Conservation (phyloP, 352 stramenopile species). For the Pythium monospermum region DNA sequence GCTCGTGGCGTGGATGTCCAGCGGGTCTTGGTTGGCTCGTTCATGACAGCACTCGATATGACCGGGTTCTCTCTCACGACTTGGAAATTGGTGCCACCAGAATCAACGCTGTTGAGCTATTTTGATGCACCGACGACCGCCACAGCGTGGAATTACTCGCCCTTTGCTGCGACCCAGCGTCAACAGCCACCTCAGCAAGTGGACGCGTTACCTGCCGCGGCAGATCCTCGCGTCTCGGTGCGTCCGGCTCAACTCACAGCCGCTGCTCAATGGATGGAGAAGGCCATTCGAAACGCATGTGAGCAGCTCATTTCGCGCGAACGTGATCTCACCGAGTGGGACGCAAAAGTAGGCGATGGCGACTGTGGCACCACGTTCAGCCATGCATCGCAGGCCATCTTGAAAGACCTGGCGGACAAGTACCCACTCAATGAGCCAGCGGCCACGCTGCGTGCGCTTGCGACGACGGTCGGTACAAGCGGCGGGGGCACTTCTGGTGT, state of each 20-base stretch:
- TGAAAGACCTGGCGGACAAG: conserved; percentile 44
- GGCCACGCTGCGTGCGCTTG: conserved; percentile 51
- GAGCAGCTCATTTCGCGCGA: conserved; percentile 85
- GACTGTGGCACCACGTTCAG: conserved; percentile 97
- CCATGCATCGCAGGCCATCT: conserved; percentile 86
- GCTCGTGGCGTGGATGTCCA: conserved; percentile 63
- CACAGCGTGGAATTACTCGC: conserved; percentile 60
- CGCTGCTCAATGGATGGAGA: conserved; percentile 39
- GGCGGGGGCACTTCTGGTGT: conserved; percentile 93
- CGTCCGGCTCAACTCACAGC: conserved; percentile 42
- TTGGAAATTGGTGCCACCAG: conserved; percentile 67
- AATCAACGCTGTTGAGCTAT: conserved; percentile 38
- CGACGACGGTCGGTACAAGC: conserved; percentile 60
- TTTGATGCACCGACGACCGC: conserved; percentile 63
- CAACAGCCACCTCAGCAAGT: conserved; percentile 16
- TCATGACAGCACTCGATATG: conserved; percentile 98
- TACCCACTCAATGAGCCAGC: conserved; percentile 66
- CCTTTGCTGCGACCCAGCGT: conserved; percentile 21
- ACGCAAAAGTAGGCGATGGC: conserved; percentile 95
- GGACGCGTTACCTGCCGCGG: conserved; percentile 13
- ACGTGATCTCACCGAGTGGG: conserved; percentile 90
- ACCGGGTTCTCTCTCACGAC: conserved; percentile 90
- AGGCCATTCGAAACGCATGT: conserved; percentile 60
- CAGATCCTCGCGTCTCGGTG: conserved; percentile 23
- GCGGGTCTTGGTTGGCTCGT: conserved; percentile 89